Conservation (phyloP, 805 yeast species). For the Torulaspora maleeae region DNA sequence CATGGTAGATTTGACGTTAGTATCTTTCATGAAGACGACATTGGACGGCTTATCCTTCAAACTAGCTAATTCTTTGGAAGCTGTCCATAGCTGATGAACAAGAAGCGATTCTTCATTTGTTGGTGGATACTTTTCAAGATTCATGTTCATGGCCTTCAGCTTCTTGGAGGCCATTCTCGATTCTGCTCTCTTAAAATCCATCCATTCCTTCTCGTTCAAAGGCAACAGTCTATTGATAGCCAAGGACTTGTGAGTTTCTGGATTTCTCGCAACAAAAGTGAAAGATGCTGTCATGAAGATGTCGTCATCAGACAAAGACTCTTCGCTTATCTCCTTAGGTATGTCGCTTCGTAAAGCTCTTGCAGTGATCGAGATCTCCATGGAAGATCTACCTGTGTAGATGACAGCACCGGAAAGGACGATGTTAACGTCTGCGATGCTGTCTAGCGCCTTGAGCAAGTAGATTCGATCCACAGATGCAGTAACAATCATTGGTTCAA, state of each 20-base stretch:
- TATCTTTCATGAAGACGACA: conserved; percentile 63
- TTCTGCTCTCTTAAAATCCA: conserved; percentile 83
- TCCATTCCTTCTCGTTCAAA: conserved; percentile 67
- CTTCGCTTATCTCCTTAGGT: conserved; percentile 52
- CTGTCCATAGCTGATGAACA: conserved; percentile 73
- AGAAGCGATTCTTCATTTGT: conserved; percentile 68
- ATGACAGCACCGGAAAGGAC: conserved; percentile 86
- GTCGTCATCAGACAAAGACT: conserved; percentile 52
- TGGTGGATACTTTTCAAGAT: conserved; percentile 61
- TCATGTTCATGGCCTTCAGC: conserved; percentile 61
- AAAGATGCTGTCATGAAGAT: conserved; percentile 84
- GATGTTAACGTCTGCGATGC: conserved; percentile 67
- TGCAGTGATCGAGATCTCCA: conserved; percentile 92
- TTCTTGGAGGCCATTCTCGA: conserved; percentile 84
- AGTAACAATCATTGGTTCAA: conserved; percentile 92
- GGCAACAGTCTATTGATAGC: conserved; percentile 81
- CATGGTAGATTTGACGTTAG: conserved; percentile 66
- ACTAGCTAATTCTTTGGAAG: conserved; percentile 39
- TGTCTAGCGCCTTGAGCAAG: conserved; percentile 79
- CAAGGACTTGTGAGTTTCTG: conserved; percentile 83
- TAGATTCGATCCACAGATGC: conserved; percentile 91
- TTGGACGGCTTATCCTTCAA: conserved; percentile 43
- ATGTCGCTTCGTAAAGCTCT: conserved; percentile 60
- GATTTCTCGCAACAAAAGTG: conserved; percentile 94
- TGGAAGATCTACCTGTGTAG: conserved; percentile 92